Percentiles rank a stretch among this genome's conserved stretches.
Evolutionary conservation across 176 grass and related monocot species (phyloP).

Genomic region (Stipa capillata): DNA sequence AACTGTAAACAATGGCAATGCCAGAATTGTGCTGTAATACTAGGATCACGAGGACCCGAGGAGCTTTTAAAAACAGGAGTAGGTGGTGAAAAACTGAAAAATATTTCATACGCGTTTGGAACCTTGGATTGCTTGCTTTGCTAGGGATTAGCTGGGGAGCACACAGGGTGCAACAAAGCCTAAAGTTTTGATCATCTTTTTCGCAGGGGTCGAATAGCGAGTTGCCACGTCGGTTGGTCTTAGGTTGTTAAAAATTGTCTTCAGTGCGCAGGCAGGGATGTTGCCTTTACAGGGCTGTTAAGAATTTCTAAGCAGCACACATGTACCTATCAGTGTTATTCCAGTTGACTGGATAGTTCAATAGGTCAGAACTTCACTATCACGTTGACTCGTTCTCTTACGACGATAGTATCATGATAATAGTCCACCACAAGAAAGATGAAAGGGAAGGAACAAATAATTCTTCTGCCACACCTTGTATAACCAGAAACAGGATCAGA

Average conservation of each 20-base stretch:
- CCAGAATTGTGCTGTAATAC: not conserved
- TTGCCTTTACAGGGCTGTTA: conserved; percentile 1
- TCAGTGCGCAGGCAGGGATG: conserved; percentile 8
- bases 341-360: conserved; percentile 8
- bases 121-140: conserved; percentile 32
- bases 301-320: not conserved
- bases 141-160: conserved; percentile 55
- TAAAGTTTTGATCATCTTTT: not conserved
- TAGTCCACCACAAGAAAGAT: not conserved
- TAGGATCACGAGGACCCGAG: not conserved
- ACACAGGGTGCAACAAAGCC: conserved; percentile 9
- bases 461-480: not conserved
- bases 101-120: conserved; percentile 6
- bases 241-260: not conserved
- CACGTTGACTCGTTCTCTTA: conserved; percentile 15
- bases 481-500: not conserved
- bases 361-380: conserved; percentile 7
- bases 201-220: conserved; percentile 14
- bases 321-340: not conserved
- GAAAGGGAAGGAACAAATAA: not conserved
- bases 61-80: conserved; percentile 32
- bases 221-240: conserved; percentile 20
- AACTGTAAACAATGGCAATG: not conserved
- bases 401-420: not conserved
- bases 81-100: not conserved